A percentile compares a stretch with the other conserved stretches of the same genome.
Evolutionary conservation across 352 stramenopile genomes (phyloP).

Genomic region (Pythium aquatile): DNA sequence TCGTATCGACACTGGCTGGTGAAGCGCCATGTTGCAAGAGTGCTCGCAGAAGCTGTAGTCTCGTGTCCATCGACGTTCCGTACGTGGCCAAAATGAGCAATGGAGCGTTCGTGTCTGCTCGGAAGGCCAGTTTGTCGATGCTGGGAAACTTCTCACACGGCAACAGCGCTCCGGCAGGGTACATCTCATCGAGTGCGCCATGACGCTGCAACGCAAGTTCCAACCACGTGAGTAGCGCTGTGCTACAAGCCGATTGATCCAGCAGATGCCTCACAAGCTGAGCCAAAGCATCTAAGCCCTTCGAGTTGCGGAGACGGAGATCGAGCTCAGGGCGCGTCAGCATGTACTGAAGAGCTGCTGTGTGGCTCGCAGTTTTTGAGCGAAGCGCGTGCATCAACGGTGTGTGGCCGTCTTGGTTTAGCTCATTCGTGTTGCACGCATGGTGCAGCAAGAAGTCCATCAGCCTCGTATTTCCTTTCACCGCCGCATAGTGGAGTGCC

Average conservation of each 20-base stretch:
- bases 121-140: conserved; percentile 30
- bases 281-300: conserved; percentile 11
- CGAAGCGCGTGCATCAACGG: conserved; percentile 48
- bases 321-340: conserved; percentile 1
- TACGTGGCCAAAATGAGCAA: conserved; percentile 44
- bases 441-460: conserved; percentile 71
- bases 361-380: neutral
- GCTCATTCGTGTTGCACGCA: conserved; percentile 34
- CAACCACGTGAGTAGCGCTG: conserved; percentile 37
- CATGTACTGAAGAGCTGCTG: conserved; percentile 13
- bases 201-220: conserved; percentile 24
- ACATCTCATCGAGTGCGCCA: neutral
- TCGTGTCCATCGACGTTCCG: conserved; percentile 23
- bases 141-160: conserved; percentile 24
- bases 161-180: neutral
- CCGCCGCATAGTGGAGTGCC: conserved; percentile 57
- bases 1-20: conserved; percentile 36
- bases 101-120: conserved; percentile 29
- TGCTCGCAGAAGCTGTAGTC: conserved; percentile 37
- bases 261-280: conserved; percentile 46
- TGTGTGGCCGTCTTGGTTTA: conserved; percentile 41
- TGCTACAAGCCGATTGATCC: conserved; percentile 27
- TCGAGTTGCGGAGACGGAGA: neutral
- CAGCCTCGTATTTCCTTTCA: conserved; percentile 41
- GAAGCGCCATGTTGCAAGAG: conserved; percentile 58